Conservation (phyloP, 345 rosid species). For the Draba incana region DNA sequence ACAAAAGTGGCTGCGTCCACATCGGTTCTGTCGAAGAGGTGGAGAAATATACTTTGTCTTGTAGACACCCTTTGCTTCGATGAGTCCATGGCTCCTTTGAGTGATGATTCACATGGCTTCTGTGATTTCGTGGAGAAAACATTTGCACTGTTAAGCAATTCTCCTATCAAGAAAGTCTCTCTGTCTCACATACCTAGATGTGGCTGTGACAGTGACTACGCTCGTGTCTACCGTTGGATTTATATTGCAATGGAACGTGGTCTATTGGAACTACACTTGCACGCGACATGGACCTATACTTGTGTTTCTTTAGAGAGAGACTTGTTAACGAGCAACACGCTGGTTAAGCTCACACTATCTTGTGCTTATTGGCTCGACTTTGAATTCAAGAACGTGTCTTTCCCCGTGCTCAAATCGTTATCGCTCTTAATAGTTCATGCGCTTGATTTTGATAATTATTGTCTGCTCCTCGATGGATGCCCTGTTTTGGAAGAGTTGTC, state of each 20-base stretch:
- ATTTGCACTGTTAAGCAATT: background rate
- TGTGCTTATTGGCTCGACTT: background rate
- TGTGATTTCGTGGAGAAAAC: background rate
- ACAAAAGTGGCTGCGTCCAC: conserved; percentile 11
- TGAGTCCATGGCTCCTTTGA: background rate
- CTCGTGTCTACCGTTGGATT: background rate
- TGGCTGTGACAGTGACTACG: too few relatives aligned
- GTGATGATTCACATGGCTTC: background rate
- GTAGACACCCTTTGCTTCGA: conserved; percentile 3
- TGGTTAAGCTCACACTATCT: background rate
- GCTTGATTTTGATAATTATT: too few relatives aligned
- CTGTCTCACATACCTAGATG: background rate
- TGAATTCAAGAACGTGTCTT: background rate
- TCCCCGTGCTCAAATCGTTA: conserved; percentile 1
- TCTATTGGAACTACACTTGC: background rate
- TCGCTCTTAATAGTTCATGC: background rate
- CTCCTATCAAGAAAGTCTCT: background rate
- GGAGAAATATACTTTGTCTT: background rate
- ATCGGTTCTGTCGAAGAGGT: conserved; percentile 2
- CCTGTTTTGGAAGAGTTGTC: too few relatives aligned
- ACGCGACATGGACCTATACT: background rate
- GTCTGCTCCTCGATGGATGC: too few relatives aligned
- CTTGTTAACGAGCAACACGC: conserved; percentile 17
- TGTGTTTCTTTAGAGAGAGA: background rate
- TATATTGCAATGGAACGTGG: too few relatives aligned